A percentile compares a stretch with the other conserved stretches of the same genome.
Conservation (phyloP, 805 yeast species). For the Candida montana region DNA sequence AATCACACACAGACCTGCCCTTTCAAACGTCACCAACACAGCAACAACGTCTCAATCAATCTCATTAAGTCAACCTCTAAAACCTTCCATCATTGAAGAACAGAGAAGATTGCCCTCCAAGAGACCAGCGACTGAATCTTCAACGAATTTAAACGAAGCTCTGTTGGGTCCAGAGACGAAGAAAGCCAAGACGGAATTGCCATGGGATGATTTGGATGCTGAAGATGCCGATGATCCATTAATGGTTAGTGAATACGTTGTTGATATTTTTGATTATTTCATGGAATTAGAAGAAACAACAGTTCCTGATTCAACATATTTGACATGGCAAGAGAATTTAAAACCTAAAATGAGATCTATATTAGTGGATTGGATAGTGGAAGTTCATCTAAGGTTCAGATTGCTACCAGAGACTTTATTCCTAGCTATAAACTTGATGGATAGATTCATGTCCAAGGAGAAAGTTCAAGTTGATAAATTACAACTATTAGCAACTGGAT, state of each 20-base stretch:
- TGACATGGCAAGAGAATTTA: constrained; percentile 57
- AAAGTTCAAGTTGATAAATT: constrained; percentile 71
- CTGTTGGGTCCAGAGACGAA: constrained; percentile 8
- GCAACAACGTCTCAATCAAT: constrained; percentile 9
- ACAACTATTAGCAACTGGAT: constrained; percentile 81
- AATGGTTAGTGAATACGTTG: constrained; percentile 87
- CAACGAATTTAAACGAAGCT: constrained; percentile 25
- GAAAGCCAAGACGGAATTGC: constrained; percentile 12
- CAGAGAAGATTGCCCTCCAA: constrained; percentile 31
- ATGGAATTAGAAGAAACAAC: constrained; percentile 63
- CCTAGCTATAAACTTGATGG: constrained; percentile 81
- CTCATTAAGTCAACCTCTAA: constrained; percentile 3
- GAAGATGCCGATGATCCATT: constrained; percentile 71
- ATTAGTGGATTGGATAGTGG: constrained; percentile 90
- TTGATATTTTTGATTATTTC: constrained; percentile 77
- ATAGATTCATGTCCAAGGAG: constrained; percentile 74
- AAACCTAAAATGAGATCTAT: constrained; percentile 83
- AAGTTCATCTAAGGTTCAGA: constrained; percentile 79
- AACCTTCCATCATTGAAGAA: neutral
- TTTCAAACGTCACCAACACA: constrained; percentile 25
- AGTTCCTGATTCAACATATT: constrained; percentile 64
- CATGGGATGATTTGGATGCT: constrained; percentile 52
- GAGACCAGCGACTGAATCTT: constrained; percentile 51
- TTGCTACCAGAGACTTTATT: constrained; percentile 81
- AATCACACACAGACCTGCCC: constrained; percentile 22